Evolutionary conservation across 345 rosid genomes (phyloP).

Genomic region (Arabidopsis arenosa): DNA sequence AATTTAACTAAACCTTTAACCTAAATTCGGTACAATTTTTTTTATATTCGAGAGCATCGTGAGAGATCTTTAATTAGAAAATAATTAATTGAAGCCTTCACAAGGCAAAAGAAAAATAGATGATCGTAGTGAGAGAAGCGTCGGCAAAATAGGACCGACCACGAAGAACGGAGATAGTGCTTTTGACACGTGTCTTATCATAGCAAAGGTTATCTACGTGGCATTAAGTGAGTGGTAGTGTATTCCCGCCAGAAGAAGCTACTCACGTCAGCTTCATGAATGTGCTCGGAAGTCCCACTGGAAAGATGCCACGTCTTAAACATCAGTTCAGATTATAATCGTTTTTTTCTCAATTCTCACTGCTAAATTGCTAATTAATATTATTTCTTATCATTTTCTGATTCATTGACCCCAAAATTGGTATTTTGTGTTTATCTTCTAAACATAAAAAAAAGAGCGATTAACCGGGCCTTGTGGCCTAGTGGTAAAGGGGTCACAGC

Average conservation of each 20-base stretch:
- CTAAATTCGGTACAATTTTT: background rate
- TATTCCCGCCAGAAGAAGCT: conserved; percentile 32
- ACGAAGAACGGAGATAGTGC: conserved; percentile 30
- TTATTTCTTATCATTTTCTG: conserved; percentile 1
- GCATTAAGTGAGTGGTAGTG: background rate
- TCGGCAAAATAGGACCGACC: conserved; percentile 41
- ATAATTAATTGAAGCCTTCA: background rate
- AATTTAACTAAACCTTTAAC: conserved; percentile 3
- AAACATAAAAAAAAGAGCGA: no score
- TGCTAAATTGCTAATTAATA: background rate
- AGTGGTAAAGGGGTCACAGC: no score
- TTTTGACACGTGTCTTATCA: conserved; percentile 30
- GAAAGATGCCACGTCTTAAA: conserved; percentile 16
- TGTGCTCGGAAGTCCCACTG: conserved; percentile 24
- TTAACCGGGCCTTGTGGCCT: no score
- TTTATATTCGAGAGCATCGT: background rate
- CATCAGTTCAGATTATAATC: background rate
- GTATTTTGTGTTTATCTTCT: no score
- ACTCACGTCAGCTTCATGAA: conserved; percentile 37
- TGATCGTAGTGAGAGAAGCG: conserved; percentile 22
- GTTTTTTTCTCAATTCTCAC: background rate
- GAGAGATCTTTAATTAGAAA: background rate
- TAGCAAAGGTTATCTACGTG: conserved; percentile 24
- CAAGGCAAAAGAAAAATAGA: background rate
- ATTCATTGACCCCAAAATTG: background rate